phyloP scores from a whole-genome alignment of 225 moss, liverwort and hornwort species.

The Sphagnum tenellum region DNA sequence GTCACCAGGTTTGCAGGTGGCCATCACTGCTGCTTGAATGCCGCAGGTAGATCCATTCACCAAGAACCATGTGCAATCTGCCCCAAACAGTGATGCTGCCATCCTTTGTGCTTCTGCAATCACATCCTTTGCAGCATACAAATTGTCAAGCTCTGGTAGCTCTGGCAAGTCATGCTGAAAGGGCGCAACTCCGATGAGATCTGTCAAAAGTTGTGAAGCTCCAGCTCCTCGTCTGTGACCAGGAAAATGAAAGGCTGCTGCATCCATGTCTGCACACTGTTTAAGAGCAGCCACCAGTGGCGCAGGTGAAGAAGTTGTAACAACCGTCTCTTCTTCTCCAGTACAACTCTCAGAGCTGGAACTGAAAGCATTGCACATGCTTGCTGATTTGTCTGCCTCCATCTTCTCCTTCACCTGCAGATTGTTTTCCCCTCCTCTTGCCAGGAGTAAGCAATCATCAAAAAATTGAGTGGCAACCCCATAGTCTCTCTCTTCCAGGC shows the following conservation, averaged over 20 bases:
- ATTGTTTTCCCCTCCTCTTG: no score
- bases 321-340: no score
- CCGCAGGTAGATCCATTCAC: slow-evolving; percentile 93
- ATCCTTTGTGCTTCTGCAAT: slow-evolving; percentile 54
- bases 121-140: slow-evolving; percentile 61
- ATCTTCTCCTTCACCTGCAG: no score
- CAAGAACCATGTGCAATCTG: slow-evolving; percentile 76
- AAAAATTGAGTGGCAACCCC: no score
- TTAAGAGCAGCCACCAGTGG: slow-evolving; percentile 51
- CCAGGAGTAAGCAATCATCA: no score
- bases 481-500: no score
- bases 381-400: no score
- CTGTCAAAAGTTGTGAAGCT: slow-evolving; percentile 47
- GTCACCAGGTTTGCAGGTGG: slow-evolving; percentile 61
- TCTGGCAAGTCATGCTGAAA: slow-evolving; percentile 73
- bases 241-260: slow-evolving; percentile 80
- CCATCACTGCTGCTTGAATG: slow-evolving; percentile 88
- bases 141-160: slow-evolving; percentile 86
- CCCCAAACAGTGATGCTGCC: slow-evolving; percentile 66
- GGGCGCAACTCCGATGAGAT: slow-evolving; percentile 27
- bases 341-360: no score
- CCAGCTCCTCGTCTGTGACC: slow-evolving; percentile 69
- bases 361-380: no score
- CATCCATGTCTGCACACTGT: slow-evolving; percentile 52
- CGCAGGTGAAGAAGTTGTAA: not conserved